phyloP scores from a whole-genome alignment of 2,329 filamentous ascomycete genomes.

The Sclerotinia nivalis region DNA sequence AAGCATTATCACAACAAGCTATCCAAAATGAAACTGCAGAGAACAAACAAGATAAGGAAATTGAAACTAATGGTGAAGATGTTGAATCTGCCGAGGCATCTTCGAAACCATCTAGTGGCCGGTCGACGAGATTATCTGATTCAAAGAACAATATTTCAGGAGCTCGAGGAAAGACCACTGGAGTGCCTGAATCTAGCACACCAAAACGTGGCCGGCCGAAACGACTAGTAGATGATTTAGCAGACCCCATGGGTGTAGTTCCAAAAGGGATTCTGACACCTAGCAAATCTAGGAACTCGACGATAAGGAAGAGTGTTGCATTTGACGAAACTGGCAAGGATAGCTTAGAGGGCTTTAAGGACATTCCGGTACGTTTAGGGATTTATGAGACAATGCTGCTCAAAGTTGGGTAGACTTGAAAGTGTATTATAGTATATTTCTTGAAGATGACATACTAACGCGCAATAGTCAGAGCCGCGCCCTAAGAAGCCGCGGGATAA shows the following conservation, averaged over 20 bases:
- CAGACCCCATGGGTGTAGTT: not conserved
- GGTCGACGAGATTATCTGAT: not conserved
- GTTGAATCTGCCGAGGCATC: not conserved
- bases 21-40: not conserved
- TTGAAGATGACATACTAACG: not conserved
- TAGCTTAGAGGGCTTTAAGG: constrained; percentile 50
- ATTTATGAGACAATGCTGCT: not conserved
- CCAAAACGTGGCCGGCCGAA: constrained; percentile 29
- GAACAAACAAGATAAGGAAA: not conserved
- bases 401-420: not conserved
- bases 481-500: not conserved
- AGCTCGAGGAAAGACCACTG: not conserved
- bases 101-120: not conserved
- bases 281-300: constrained; percentile 46
- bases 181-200: constrained; percentile 28
- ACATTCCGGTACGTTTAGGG: constrained; percentile 44
- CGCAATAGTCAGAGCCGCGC: not conserved
- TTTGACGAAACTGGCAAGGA: constrained; percentile 52
- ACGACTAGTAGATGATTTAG: constrained; percentile 1
- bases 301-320: constrained; percentile 54
- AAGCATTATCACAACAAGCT: constrained; percentile 24
- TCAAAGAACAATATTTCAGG: not conserved
- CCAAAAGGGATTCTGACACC: constrained; percentile 60
- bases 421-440: not conserved
- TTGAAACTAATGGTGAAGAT: not conserved